Base-by-base conservation (phyloP, 1,284 basidiomycete species). In the Singerocomus rubriflavus region DNA sequence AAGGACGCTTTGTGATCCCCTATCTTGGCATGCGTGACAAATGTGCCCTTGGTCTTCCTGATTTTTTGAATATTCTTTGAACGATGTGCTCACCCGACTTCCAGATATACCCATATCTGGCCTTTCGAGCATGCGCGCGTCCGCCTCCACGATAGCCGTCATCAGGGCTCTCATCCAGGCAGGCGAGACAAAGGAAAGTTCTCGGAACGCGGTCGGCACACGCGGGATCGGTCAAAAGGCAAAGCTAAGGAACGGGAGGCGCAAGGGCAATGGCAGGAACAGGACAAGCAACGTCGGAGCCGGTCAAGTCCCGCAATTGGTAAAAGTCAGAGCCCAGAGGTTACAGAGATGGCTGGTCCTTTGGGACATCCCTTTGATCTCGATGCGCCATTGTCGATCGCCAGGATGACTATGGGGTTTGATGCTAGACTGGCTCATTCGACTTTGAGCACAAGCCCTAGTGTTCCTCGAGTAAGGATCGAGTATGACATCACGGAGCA, bases 71-170 rank as follows among this genome's bases (percentile, higher is more conserved):
- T 40, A 25, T n/a, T 6, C 1, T 48, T 45, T 7, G 43, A 54
- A 51, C 8, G 14, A 37, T 29, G 1, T 32, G 25, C 55, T 63
- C 35, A 56, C 45, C 12, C 12, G 10, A 26, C 27, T 27, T 29
- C n/a, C 67, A 94, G 93, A 62, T 91, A 91, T 69, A 81, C 81
- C 35, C 91, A 98, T 65, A 96, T 98, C 49, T 98, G 94, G 94
- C 94, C 94, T 0, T 98, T 95, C 62, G 94, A 97, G 63, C 91
- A 94, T 65, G 85, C 90, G 13, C 85, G 93, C 25, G 93, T 96
- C 4, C 79, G 85, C 37, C 73, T 97, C 21, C 78, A 79, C 57
- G 73, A 70, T 43, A 49, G 54, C 7, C 63, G 61, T 39, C 65
- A 66, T 32, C 66, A 55, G 36, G 66, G 65, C 27, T 70, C 65